Percentiles rank a stretch among this genome's conserved stretches.
These are phyloP conservation scores for Ganoderma sinense DNA, from an alignment of 1,284 basidiomycete genomes.

Conservation along the genomic window DNA sequence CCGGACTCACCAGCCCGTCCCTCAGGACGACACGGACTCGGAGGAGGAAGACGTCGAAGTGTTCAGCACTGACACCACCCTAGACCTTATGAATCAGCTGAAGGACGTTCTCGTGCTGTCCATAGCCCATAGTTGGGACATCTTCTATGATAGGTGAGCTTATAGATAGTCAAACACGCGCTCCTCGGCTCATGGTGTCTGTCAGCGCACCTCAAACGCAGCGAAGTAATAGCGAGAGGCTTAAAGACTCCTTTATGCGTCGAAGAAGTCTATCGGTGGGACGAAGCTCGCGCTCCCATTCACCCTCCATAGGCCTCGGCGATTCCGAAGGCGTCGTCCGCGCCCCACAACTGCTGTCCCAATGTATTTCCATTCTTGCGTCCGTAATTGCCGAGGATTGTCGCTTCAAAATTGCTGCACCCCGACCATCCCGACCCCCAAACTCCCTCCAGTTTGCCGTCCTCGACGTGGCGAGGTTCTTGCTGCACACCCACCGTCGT, in stretches of 20 bases:
- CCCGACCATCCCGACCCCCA: slow-evolving; percentile 67
- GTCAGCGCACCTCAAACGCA: slow-evolving; percentile 22
- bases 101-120: slow-evolving; percentile 67
- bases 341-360: slow-evolving; percentile 59
- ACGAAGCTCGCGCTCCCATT: slow-evolving; percentile 51
- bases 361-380: slow-evolving; percentile 66
- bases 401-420: slow-evolving; percentile 62
- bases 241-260: slow-evolving; percentile 31
- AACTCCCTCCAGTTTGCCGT: slow-evolving; percentile 69
- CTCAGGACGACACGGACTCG: slow-evolving; percentile 53
- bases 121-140: slow-evolving; percentile 62
- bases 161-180: no score
- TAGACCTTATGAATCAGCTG: slow-evolving; percentile 67
- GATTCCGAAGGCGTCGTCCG: slow-evolving; percentile 39
- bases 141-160: slow-evolving; percentile 56
- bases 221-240: slow-evolving; percentile 23
- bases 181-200: neutral
- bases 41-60: slow-evolving; percentile 52
- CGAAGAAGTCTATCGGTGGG: slow-evolving; percentile 26
- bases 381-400: slow-evolving; percentile 75
- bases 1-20: slow-evolving; percentile 25
- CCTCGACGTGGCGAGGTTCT: slow-evolving; percentile 68
- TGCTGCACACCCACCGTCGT: slow-evolving; percentile 59
- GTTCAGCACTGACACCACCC: slow-evolving; percentile 68
- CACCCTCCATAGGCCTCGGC: slow-evolving; percentile 60